Conservation (phyloP, 2,329 filamentous ascomycete genomes). For the Endocalyx cinctus region DNA sequence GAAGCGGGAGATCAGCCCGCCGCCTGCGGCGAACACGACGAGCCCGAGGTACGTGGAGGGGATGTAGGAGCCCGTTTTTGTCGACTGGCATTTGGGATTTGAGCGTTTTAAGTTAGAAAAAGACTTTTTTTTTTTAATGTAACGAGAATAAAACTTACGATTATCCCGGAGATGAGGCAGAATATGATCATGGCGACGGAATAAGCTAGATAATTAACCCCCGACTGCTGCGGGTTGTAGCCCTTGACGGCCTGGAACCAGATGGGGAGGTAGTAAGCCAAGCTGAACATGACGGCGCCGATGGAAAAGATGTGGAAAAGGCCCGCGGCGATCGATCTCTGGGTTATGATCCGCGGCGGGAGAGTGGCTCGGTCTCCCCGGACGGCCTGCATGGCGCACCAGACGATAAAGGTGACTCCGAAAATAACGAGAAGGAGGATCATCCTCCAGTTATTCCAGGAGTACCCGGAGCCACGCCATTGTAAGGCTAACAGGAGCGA, state of each 20-base stretch:
- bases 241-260: slow-evolving; percentile 32
- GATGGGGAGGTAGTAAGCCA: slow-evolving; percentile 43
- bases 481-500: slow-evolving; percentile 45
- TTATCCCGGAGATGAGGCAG: slow-evolving; percentile 18
- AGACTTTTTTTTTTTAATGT: too few relatives aligned
- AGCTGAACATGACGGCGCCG: slow-evolving; percentile 36
- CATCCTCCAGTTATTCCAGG: slow-evolving; percentile 39
- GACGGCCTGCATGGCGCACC: slow-evolving; percentile 32
- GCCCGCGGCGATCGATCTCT: slow-evolving; percentile 37
- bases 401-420: slow-evolving; percentile 19
- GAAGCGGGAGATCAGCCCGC: slow-evolving; percentile 32
- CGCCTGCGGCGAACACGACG: slow-evolving; percentile 29
- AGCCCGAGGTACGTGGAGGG: slow-evolving; percentile 18
- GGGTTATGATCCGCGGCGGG: slow-evolving; percentile 37
- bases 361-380: slow-evolving; percentile 37
- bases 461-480: slow-evolving; percentile 38
- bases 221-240: slow-evolving; percentile 20
- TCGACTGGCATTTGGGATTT: slow-evolving; percentile 18
- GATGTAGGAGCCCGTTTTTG: slow-evolving; percentile 20
- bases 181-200: slow-evolving; percentile 19
- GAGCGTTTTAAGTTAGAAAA: too few relatives aligned
- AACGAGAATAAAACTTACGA: too few relatives aligned
- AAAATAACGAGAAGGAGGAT: slow-evolving; percentile 32
- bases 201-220: slow-evolving; percentile 20
- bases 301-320: slow-evolving; percentile 36